These are phyloP conservation scores for Thuja plicata DNA, from an alignment of 83 land plant species.

Conservation along the genomic window DNA sequence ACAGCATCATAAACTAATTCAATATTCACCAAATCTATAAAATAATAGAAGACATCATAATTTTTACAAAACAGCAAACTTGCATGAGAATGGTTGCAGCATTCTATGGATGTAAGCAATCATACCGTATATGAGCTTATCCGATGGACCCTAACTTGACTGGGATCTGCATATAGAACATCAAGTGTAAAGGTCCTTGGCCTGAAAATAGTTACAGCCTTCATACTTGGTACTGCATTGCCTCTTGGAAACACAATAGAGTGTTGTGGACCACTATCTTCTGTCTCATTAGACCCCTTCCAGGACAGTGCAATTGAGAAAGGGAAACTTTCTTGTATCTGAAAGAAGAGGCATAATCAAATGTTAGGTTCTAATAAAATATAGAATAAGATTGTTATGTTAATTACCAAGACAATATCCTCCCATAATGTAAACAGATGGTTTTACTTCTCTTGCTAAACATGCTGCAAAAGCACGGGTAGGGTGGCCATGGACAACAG, in stretches of 20 bases:
- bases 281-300: conserved; percentile 70
- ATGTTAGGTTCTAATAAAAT: neutral
- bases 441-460: neutral
- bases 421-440: neutral
- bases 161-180: conserved; percentile 59
- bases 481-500: too few species aligned
- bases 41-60: neutral
- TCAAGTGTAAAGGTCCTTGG: conserved; percentile 59
- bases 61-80: too few species aligned
- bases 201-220: conserved; percentile 74
- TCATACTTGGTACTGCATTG: conserved; percentile 73
- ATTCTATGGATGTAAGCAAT: neutral
- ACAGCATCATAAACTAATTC: neutral
- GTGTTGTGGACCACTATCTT: conserved; percentile 24
- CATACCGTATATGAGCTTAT: conserved; percentile 73
- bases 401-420: neutral
- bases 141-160: conserved; percentile 45
- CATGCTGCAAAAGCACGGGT: neutral
- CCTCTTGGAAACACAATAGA: conserved; percentile 75
- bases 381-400: neutral
- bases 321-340: conserved; percentile 91
- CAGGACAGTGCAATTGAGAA: conserved; percentile 76
- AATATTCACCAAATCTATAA: neutral
- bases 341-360: conserved; percentile 13
- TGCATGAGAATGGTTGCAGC: neutral